Base-by-base conservation (phyloP, 768 basidiomycete species). In the Amylocystis lapponica region DNA sequence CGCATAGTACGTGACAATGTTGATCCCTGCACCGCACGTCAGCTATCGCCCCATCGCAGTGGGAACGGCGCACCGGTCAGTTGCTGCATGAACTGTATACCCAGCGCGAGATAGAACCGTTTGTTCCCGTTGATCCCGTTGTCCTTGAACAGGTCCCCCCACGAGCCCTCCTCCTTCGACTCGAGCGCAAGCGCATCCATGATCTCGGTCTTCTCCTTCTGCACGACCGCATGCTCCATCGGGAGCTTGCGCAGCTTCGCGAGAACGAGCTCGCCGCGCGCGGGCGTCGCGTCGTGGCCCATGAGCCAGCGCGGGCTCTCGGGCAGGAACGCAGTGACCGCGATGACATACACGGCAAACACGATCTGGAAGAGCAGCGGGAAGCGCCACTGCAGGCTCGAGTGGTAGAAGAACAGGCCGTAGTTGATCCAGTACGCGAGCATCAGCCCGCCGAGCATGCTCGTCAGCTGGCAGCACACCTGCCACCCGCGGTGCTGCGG, bases 1-100 rank as follows among this genome's bases (percentile, higher is more conserved):
- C 1, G 67, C 65, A 10, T 66, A 57, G 43, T 69, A 69, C 7
- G 43, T 45, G 16, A 45, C 36, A 21, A 45, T 45, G 21, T 45
- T 45, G 26, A 45, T 45, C 27, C 43, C 43, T 45, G 26, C 6
- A n/a, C n/a, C 19, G 5, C 32, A n/a, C 14, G 32, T 30, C 29
- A 30, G n/a, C n/a, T n/a, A 33, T 33, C 32, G 19, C 5, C n/a
- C 14, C 14, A 33, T 5, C 14, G n/a, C 7, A 33, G 32, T 33
- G 32, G 19, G 5, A 33, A n/a, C n/a, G 19, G 23, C 43, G 3
- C 21, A 45, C 43, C 43, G 7, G 43, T 45, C 36, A 45, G 6
- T 23, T 45, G 43, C 43, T 45, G 43, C 43, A 45, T 45, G 36
- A 45, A 45, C 27, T 45, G 43, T n/a, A 45, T 45, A 7, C 43